phyloP scores from a whole-genome alignment of 176 grass and related monocot species.

The Hordeum marinum region DNA sequence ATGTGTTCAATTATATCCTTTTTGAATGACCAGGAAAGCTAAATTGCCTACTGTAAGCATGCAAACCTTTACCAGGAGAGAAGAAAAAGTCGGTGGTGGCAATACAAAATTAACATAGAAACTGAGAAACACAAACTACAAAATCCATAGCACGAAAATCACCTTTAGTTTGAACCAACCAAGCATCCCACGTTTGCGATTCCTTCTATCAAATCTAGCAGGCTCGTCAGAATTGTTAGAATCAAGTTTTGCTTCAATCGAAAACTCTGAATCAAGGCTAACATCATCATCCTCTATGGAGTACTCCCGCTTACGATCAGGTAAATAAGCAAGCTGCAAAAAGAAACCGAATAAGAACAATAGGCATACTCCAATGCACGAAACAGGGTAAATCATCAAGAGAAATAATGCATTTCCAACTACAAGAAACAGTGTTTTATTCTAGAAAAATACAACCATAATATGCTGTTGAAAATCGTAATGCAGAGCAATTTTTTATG shows the following conservation, averaged over 20 bases:
- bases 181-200: slow-evolving; percentile 83
- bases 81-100: not conserved
- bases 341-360: slow-evolving; percentile 25
- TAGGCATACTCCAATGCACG: not conserved
- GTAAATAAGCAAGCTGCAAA: slow-evolving; percentile 95
- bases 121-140: not conserved
- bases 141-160: slow-evolving; percentile 12
- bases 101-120: not conserved
- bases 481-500: not conserved
- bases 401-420: not conserved
- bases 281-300: slow-evolving; percentile 61
- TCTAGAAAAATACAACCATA: not conserved
- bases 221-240: slow-evolving; percentile 55
- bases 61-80: not conserved
- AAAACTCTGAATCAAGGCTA: slow-evolving; percentile 87
- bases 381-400: slow-evolving; percentile 5
- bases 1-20: not conserved
- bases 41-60: not conserved
- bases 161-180: slow-evolving; percentile 98
- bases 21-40: not conserved
- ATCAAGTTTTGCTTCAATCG: slow-evolving; percentile 70
- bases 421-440: not conserved
- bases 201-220: slow-evolving; percentile 73
- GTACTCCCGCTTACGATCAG: slow-evolving; percentile 82
- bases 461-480: not conserved